Evolutionary conservation across 1,139 yeast genomes (phyloP).

Genomic region (Lodderomyces pseudojiufengensis): DNA sequence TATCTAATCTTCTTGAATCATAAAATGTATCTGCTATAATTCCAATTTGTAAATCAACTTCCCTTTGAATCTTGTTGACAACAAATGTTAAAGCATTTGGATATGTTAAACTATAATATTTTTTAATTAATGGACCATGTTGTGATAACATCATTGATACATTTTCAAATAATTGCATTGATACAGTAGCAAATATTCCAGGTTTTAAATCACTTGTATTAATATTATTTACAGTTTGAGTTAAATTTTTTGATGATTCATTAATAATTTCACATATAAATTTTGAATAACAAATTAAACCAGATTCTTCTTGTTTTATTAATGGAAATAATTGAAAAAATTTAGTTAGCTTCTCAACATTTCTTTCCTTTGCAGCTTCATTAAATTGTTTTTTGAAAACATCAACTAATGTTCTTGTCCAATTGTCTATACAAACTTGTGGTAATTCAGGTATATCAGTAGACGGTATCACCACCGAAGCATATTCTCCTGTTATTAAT

Average conservation of each 20-base stretch:
- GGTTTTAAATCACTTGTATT: constrained; percentile 29
- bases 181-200: constrained; percentile 62
- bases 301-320: constrained; percentile 67
- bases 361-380: constrained; percentile 61
- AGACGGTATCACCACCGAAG: constrained; percentile 84
- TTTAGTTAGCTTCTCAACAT: constrained; percentile 68
- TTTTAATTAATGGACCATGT: constrained; percentile 74
- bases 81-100: constrained; percentile 62
- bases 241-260: constrained; percentile 65
- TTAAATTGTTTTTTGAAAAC: constrained; percentile 63
- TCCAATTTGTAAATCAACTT: constrained; percentile 89
- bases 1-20: constrained; percentile 63
- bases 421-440: constrained; percentile 47
- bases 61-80: constrained; percentile 71
- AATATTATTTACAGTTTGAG: constrained; percentile 38
- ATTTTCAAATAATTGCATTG: constrained; percentile 76
- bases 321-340: constrained; percentile 87
- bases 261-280: constrained; percentile 85
- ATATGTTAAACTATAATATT: constrained; percentile 57
- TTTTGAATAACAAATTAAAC: constrained; percentile 75
- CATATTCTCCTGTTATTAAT: constrained; percentile 62
- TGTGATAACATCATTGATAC: constrained; percentile 82
- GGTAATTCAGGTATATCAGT: constrained; percentile 88
- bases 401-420: constrained; percentile 55
- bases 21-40: constrained; percentile 82